Evolutionary conservation across 352 stramenopile species (phyloP).

Genomic region (Globisporangium iwayamae): DNA sequence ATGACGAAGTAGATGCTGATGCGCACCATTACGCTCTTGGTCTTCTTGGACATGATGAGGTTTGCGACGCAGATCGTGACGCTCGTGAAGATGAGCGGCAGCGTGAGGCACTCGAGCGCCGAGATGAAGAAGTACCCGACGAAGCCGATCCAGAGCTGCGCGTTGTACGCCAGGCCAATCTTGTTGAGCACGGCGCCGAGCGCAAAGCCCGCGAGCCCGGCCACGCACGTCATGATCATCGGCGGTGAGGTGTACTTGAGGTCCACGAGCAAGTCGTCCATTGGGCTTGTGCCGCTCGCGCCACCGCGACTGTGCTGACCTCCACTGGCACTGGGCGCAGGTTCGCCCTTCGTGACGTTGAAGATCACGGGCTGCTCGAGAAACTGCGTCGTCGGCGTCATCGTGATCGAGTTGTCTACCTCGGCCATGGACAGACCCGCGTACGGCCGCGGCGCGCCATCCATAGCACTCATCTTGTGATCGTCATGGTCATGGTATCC

Average conservation of each 20-base stretch:
- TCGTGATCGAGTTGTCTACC: conserved; percentile 31
- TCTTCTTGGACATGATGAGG: conserved; percentile 50
- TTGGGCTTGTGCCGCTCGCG: conserved; percentile 7
- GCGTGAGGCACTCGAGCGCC: conserved; percentile 45
- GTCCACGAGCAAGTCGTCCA: conserved; percentile 46
- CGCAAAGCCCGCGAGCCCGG: conserved; percentile 31
- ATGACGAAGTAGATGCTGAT: conserved; percentile 45
- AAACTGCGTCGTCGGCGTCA: conserved; percentile 52
- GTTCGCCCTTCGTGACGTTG: conserved; percentile 30
- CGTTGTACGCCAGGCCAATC: conserved; percentile 16
- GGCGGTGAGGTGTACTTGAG: conserved; percentile 47
- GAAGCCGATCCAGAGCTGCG: conserved; percentile 39
- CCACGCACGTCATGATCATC: conserved; percentile 32
- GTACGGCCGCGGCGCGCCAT: conserved; percentile 1
- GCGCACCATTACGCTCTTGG: conserved; percentile 36
- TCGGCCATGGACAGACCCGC: conserved; percentile 16
- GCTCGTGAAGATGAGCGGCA: conserved; percentile 72
- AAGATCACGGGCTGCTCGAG: conserved; percentile 47
- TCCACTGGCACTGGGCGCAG: conserved; percentile 16
- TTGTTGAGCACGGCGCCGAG: conserved; percentile 35
- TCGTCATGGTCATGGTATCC: background rate
- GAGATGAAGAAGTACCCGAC: conserved; percentile 32
- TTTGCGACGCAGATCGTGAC: conserved; percentile 60
- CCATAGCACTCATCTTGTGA: conserved; percentile 2
- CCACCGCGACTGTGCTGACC: background rate